Evolutionary conservation across 1,284 basidiomycete genomes (phyloP).

Genomic region (Papiliotrema fonsecae): DNA sequence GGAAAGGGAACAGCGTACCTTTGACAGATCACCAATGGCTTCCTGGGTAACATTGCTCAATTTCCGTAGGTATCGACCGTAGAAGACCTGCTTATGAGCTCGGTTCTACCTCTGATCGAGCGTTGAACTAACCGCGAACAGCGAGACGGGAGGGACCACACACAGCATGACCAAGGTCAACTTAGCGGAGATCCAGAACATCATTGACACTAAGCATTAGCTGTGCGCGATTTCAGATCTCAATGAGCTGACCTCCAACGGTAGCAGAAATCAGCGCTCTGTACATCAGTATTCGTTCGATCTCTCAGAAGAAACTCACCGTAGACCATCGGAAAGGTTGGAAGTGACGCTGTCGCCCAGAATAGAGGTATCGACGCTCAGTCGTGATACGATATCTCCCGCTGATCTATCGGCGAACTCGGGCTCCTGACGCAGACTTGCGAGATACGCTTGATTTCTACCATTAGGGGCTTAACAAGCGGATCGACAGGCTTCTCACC

Average conservation of each 20-base stretch:
- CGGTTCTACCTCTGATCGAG: not conserved
- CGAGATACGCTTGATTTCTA: constrained; percentile 68
- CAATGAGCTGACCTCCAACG: constrained; percentile 65
- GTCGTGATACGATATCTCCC: constrained; percentile 86
- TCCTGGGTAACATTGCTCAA: constrained; percentile 90
- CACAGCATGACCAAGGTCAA: constrained; percentile 89
- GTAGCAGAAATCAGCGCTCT: constrained; percentile 77
- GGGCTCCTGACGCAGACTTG: constrained; percentile 80
- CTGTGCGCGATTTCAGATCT: not conserved
- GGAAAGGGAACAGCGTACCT: constrained; percentile 49
- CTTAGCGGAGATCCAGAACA: constrained; percentile 91
- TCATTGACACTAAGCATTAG: constrained; percentile 69
- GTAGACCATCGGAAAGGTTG: constrained; percentile 84
- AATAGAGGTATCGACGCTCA: constrained; percentile 88
- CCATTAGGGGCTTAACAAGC: not conserved
- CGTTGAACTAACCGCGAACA: constrained; percentile 69
- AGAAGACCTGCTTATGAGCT: constrained; percentile 63
- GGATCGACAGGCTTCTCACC: constrained; percentile 39
- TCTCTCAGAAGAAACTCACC: constrained; percentile 39
- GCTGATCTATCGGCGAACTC: constrained; percentile 89
- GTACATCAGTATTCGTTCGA: not conserved
- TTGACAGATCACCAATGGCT: constrained; percentile 90
- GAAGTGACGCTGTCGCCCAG: constrained; percentile 92
- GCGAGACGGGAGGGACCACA: constrained; percentile 89
- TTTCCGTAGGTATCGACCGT: constrained; percentile 88